phyloP scores from a whole-genome alignment of 1,139 yeast genomes.

The Blastobotrys serpentis region DNA sequence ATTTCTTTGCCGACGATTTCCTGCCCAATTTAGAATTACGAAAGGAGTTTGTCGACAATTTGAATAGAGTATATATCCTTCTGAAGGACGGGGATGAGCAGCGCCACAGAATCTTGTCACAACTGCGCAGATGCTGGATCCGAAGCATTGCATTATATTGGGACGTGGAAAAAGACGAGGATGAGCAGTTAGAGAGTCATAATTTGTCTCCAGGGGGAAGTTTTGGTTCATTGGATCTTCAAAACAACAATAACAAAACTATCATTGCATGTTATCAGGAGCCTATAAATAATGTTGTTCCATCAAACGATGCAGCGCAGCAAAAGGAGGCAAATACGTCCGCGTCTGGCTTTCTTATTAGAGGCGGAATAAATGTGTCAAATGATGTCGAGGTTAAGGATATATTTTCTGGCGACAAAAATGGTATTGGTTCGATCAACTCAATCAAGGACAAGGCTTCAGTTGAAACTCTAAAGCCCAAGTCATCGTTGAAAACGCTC shows the following conservation, averaged over 20 bases:
- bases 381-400: conserved; percentile 33
- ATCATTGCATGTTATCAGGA: conserved; percentile 2
- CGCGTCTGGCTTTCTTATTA: conserved; percentile 30
- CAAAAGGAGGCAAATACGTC: neutral
- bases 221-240: conserved; percentile 22
- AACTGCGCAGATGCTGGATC: conserved; percentile 41
- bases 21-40: conserved; percentile 39
- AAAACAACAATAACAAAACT: neutral
- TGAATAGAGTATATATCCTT: conserved; percentile 34
- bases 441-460: conserved; percentile 1
- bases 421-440: neutral
- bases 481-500: conserved; percentile 18
- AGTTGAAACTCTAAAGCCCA: neutral
- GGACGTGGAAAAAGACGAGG: conserved; percentile 28
- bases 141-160: conserved; percentile 37
- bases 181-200: neutral
- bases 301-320: neutral
- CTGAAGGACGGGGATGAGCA: conserved; percentile 30
- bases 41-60: conserved; percentile 29
- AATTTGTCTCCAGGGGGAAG: conserved; percentile 28
- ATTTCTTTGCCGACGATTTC: conserved; percentile 44
- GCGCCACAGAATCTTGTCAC: conserved; percentile 35
- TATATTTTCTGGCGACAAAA: conserved; percentile 27
- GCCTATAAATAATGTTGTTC: neutral
- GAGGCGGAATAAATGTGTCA: conserved; percentile 35